phyloP scores from a whole-genome alignment of 345 rosid species.

The Cardiospermum halicacabum region DNA sequence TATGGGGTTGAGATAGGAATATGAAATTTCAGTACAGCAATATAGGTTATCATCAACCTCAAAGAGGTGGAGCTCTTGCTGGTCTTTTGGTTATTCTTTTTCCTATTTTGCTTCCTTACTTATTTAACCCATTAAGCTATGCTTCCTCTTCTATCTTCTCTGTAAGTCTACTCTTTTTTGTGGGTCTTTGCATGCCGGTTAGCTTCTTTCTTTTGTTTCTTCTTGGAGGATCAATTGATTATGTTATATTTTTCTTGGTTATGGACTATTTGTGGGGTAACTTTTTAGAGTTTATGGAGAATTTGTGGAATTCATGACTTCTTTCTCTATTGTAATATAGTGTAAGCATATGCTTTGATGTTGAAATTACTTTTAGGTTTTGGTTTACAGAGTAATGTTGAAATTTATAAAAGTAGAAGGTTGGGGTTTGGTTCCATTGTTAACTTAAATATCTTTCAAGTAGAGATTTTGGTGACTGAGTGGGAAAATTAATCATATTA shows the following conservation, averaged over 20 bases:
- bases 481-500: neutral
- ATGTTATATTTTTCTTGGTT: neutral
- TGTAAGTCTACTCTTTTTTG: constrained; percentile 18
- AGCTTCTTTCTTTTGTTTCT: too few relatives aligned
- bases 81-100: constrained; percentile 40
- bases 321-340: too few relatives aligned
- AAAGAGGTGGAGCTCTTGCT: constrained; percentile 32
- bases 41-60: constrained; percentile 1
- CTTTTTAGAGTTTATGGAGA: neutral
- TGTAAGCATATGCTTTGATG: neutral
- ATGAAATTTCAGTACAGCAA: constrained; percentile 29
- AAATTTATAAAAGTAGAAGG: constrained; percentile 5
- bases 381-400: neutral
- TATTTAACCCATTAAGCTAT: constrained; percentile 38
- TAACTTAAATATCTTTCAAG: neutral
- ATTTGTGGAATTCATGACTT: neutral
- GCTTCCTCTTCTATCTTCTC: constrained; percentile 47
- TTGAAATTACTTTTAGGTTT: neutral
- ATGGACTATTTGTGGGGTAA: constrained; percentile 1
- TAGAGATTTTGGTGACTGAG: constrained; percentile 2
- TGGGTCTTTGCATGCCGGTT: too few relatives aligned
- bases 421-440: constrained; percentile 1
- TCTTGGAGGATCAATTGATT: neutral
- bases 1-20: constrained; percentile 27
- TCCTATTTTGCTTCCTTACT: constrained; percentile 31